Evolutionary conservation across 192 early-diverging fungal species (phyloP).

Genomic region (Mortierella antarctica): DNA sequence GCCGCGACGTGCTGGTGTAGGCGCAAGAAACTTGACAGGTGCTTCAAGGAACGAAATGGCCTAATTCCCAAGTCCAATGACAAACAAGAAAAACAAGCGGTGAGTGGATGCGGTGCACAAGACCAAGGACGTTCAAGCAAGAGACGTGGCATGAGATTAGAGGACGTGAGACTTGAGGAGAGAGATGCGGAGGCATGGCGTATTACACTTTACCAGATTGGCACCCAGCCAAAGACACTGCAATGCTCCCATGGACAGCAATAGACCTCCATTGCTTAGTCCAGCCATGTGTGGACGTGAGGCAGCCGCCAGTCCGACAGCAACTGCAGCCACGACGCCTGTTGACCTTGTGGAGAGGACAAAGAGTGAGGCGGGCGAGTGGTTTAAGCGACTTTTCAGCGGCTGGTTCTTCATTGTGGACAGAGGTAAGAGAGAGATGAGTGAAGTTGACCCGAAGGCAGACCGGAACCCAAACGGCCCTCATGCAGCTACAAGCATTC

Average conservation of each 20-base stretch:
- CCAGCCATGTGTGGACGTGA: constrained; percentile 20
- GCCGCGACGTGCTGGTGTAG: constrained; percentile 23
- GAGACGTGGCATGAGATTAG: background rate
- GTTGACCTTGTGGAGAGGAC: constrained; percentile 44
- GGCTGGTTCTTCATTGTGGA: constrained; percentile 30
- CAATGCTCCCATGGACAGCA: constrained; percentile 41
- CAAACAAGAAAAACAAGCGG: background rate
- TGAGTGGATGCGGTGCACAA: background rate
- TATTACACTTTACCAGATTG: constrained; percentile 25
- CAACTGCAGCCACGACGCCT: constrained; percentile 32
- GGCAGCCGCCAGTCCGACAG: constrained; percentile 35
- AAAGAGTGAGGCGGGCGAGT: constrained; percentile 34
- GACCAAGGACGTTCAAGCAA: background rate
- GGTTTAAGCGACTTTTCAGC: constrained; percentile 15
- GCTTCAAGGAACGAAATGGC: constrained; percentile 52
- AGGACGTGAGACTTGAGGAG: background rate
- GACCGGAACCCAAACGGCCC: too few species aligned
- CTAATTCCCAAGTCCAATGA: background rate
- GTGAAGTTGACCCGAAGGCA: background rate
- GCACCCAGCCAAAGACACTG: constrained; percentile 46
- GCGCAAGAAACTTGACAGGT: constrained; percentile 52
- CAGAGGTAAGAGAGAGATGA: background rate
- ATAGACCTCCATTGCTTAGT: constrained; percentile 12
- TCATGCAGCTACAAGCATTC: background rate
- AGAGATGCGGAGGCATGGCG: background rate